Base-by-base conservation (phyloP, 2,329 filamentous ascomycete genomes). In the Aspergillus pseudoviridinutans region DNA sequence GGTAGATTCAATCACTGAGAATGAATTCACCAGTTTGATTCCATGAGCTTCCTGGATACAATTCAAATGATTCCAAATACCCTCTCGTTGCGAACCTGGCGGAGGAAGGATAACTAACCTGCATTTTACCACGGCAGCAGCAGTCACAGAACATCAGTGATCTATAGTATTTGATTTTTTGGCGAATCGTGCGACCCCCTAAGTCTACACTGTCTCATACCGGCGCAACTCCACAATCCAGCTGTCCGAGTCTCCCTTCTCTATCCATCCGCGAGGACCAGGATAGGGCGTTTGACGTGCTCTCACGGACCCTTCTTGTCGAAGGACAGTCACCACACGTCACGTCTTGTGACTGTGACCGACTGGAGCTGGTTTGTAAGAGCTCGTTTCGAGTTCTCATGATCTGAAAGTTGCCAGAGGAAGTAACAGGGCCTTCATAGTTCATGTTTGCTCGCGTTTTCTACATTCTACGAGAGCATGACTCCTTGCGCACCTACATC, bases 401-500 rank as follows among this genome's bases (percentile, higher is more conserved):
- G 49, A 56, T 42, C 51, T 49, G 55, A 54, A 61, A 64, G 66
- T 75, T 76, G 74, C 74, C 60, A 76, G 67, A 76, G 58, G 55
- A 73, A 76, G 50, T 42, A 54, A 54, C 58, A 76, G 75, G 69
- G 72, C 75, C 75, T 76, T 76, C 75, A 77, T 77, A 77, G 75
- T 77, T 76, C 75, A 74, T 77, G 74, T 69, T 72, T 71, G 62
- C 69, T 68, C 64, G 63, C 62, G 61, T 67, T 57, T 61, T 62
- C 51, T 58, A 55, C 53, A 56, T 61, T 62, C 59, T 67, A 77
- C 73, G 70, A 76, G 73, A 74, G 73, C 74, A 76, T 76, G 75
- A 76, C 75, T 77, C 75, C 75, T 75, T 76, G 74, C 69, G 75
- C 74, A 72, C 71, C 71, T 75, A 75, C 70, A 75, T 70, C 51